Percentiles rank a stretch among this genome's conserved stretches.
Evolutionary conservation across 2,329 filamentous ascomycete species (phyloP).

Genomic region (Beauveria australis): DNA sequence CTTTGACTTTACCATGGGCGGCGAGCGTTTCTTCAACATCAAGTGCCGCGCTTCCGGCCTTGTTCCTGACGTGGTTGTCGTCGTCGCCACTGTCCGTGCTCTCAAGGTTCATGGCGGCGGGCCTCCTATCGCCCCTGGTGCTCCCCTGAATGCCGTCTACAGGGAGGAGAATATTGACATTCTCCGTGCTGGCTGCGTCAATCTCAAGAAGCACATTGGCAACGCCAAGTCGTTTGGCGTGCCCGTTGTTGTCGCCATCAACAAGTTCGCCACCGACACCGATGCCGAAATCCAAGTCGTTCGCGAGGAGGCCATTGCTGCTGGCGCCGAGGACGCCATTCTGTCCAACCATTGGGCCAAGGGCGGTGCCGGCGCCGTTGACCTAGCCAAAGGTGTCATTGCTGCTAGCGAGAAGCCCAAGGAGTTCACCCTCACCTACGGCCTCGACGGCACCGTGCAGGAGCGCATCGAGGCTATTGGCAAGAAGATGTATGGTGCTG

Average conservation of each 20-base stretch:
- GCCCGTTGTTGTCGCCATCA: constrained; percentile 93
- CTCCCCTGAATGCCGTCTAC: constrained; percentile 79
- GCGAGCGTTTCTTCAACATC: constrained; percentile 99
- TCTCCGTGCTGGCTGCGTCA: constrained; percentile 82
- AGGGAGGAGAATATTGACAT: constrained; percentile 89
- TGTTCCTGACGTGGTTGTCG: constrained; percentile 84
- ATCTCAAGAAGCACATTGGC: constrained; percentile 88
- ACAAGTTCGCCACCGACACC: constrained; percentile 91
- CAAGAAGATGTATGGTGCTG: constrained; percentile 89
- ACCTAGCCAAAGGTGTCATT: constrained; percentile 81
- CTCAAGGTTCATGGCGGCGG: constrained; percentile 96
- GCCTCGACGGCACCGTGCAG: constrained; percentile 68
- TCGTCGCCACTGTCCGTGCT: constrained; percentile 91
- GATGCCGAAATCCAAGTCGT: constrained; percentile 85
- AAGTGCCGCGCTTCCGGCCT: constrained; percentile 95
- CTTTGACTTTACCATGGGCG: constrained; percentile 99
- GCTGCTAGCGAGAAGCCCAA: constrained; percentile 75
- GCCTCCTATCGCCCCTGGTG: constrained; percentile 84
- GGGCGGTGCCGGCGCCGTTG: constrained; percentile 81
- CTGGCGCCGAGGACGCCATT: constrained; percentile 89
- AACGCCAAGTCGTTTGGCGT: constrained; percentile 87
- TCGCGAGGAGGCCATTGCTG: constrained; percentile 81
- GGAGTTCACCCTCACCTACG: constrained; percentile 82
- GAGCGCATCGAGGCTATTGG: constrained; percentile 87
- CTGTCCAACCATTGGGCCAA: constrained; percentile 95